These are phyloP conservation scores for Calonectria pseudoreteaudii DNA, from an alignment of 2,329 filamentous ascomycete genomes.

Conservation along the genomic window DNA sequence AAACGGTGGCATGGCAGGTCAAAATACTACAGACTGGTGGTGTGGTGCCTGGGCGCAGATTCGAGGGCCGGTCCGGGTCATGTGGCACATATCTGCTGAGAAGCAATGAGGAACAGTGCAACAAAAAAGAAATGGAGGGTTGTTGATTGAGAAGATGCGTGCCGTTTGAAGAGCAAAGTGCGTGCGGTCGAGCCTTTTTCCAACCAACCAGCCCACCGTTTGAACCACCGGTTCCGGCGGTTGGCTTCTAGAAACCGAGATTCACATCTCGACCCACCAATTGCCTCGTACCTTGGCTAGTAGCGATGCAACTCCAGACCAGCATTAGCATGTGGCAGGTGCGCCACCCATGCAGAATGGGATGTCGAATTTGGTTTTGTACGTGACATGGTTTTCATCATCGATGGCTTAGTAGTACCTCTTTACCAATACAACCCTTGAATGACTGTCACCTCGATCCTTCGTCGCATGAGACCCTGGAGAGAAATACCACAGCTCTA, in stretches of 20 bases:
- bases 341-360: slow-evolving; percentile 3
- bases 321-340: neutral
- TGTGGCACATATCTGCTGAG: neutral
- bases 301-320: neutral
- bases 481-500: neutral
- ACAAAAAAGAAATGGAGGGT: neutral
- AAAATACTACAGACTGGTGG: neutral
- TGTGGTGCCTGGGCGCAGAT: slow-evolving; percentile 6
- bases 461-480: neutral
- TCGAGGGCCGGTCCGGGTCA: slow-evolving; percentile 7
- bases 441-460: neutral
- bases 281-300: slow-evolving; percentile 7
- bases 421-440: neutral
- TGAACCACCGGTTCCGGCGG: neutral
- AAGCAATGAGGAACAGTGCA: neutral
- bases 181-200: neutral
- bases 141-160: neutral
- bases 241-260: slow-evolving; percentile 7
- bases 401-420: neutral
- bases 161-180: neutral
- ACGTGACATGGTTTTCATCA: neutral
- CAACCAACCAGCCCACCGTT: neutral
- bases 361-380: neutral
- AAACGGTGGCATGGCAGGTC: neutral
- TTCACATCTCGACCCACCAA: neutral